phyloP scores from a whole-genome alignment of 148 eudicot genomes.

The Fagopyrum homotropicum region DNA sequence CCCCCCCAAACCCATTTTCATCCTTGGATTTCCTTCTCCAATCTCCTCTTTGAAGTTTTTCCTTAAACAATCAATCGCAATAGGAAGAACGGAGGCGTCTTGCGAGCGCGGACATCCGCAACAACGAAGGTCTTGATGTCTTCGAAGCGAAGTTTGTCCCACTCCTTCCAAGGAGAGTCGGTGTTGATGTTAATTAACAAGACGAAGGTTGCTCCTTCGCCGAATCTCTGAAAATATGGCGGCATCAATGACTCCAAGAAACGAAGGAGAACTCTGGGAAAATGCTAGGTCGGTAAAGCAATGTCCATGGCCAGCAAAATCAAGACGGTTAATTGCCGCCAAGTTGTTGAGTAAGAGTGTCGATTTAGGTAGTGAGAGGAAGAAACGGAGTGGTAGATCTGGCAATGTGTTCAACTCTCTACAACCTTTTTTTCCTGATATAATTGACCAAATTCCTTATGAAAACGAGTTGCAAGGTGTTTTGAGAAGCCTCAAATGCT shows the following conservation, averaged over 20 bases:
- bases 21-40: too few species aligned
- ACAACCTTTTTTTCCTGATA: constrained; percentile 34
- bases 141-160: constrained; percentile 53
- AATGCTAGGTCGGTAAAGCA: constrained; percentile 39
- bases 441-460: constrained; percentile 14
- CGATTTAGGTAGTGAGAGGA: constrained; percentile 47
- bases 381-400: constrained; percentile 38
- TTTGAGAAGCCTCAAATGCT: not conserved
- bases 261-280: constrained; percentile 28
- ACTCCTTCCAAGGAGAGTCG: constrained; percentile 75
- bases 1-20: too few species aligned
- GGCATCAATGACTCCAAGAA: constrained; percentile 20
- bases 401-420: constrained; percentile 38
- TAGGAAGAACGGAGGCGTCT: constrained; percentile 56
- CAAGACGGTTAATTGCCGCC: constrained; percentile 28
- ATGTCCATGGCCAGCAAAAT: constrained; percentile 68
- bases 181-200: constrained; percentile 26
- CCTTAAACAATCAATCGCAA: constrained; percentile 28
- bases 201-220: constrained; percentile 32
- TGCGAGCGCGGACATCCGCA: constrained; percentile 26
- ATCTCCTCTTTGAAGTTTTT: constrained; percentile 17
- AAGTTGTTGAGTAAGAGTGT: constrained; percentile 51
- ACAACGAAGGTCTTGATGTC: constrained; percentile 45
- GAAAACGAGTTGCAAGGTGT: constrained; percentile 20
- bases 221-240: constrained; percentile 28